Base-by-base conservation (phyloP, 129 eudicot genomes). In the Chrysanthemum seticuspe region DNA sequence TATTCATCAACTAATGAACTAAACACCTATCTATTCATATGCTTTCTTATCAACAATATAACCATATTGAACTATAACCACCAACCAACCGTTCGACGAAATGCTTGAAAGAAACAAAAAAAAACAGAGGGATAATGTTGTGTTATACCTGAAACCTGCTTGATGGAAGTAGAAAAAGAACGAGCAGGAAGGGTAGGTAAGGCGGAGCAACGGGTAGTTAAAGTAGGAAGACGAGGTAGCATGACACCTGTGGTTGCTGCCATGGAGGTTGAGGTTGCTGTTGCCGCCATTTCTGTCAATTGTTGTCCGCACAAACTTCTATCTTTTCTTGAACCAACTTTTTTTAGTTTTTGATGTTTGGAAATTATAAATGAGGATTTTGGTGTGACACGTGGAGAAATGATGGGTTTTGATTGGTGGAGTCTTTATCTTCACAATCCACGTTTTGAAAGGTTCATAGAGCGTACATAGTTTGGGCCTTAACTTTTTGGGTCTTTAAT, bases 341-440 rank as follows among this genome's bases (percentile, higher is more conserved):
- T 34, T n/a, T 8, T n/a, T 27, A 62, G 68, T 65, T 68, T 67
- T 67, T 76, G 29, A n/a, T 58, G 62, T 45, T 76, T 19, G 13
- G 47, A 48, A 65, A 10, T 29, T 14, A 13, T 34, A 19, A 65
- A 65, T 54, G 67, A 65, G 55, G 78, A 57, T 77, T 72, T 13
- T 55, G 29, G 27, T 31, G 51, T 73, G 88, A 80, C 90, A 83
- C 90, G 96, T 86, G 92, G 89, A 76, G 0, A 14, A 27, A 12
- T 8, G 1, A 49, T 13, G 72, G 14, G 16, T 59, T 19, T 12
- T 80, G 72, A 89, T 86, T 86, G 92, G 88, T 72, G 47, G 21
- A 51, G 62, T 80, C 60, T 67, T 73, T 89, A 89, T 89, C 96
- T 78, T 80, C 71, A 77, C 60, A 68, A 86, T 88, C 95, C 82